Conservation (phyloP, 2,329 filamentous ascomycete species). For the Fonsecaea multimorphosa region DNA sequence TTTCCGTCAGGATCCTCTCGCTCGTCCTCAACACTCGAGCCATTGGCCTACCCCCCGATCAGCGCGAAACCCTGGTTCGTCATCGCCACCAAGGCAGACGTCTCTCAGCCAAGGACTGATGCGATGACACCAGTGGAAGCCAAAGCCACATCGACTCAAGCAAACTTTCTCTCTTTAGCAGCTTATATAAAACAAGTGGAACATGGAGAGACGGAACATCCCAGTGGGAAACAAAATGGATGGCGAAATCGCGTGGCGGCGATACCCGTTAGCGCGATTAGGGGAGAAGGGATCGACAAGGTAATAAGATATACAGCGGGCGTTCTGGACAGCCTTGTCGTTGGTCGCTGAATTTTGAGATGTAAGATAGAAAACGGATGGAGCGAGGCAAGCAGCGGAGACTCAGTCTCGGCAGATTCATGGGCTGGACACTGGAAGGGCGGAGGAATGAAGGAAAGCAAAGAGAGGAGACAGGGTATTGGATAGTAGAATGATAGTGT, state of each 20-base stretch:
- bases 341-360: neutral
- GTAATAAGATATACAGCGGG: slow-evolving; percentile 52
- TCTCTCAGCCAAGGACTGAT: slow-evolving; percentile 43
- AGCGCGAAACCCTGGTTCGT: slow-evolving; percentile 98
- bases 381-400: neutral
- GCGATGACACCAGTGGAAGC: neutral
- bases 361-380: neutral
- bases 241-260: slow-evolving; percentile 65
- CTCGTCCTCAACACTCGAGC: slow-evolving; percentile 47
- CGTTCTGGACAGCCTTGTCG: slow-evolving; percentile 45
- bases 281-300: slow-evolving; percentile 77
- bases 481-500: neutral
- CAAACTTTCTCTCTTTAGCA: slow-evolving; percentile 74
- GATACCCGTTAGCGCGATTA: slow-evolving; percentile 88
- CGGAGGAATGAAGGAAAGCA: neutral
- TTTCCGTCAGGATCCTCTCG: slow-evolving; percentile 29
- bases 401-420: neutral
- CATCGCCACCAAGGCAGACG: slow-evolving; percentile 90
- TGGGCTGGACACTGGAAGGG: neutral
- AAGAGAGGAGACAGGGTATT: neutral
- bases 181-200: slow-evolving; percentile 73
- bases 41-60: slow-evolving; percentile 69
- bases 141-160: slow-evolving; percentile 65
- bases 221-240: slow-evolving; percentile 72
- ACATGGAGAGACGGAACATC: slow-evolving; percentile 69